A percentile compares a stretch with the other conserved stretches of the same genome.
Conservation (phyloP, 495 filamentous ascomycete genomes). For the Penicillium macrosclerotiorum region DNA sequence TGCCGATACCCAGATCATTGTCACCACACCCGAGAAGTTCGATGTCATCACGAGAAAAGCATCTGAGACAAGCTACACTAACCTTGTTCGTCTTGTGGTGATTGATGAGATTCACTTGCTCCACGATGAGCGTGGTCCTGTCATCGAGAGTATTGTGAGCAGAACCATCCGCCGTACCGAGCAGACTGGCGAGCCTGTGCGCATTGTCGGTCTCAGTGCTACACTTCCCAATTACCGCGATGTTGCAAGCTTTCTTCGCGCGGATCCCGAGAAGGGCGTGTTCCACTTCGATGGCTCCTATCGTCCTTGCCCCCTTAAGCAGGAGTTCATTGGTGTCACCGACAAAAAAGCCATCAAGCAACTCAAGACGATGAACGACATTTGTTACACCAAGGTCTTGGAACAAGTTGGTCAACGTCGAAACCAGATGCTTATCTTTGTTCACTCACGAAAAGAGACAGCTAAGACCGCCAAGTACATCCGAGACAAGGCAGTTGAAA, state of each 20-base stretch:
- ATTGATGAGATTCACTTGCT: slow-evolving; percentile 98
- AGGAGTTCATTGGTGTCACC: slow-evolving; percentile 97
- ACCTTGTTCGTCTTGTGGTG: slow-evolving; percentile 88
- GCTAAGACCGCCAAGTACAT: slow-evolving; percentile 96
- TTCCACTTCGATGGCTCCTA: slow-evolving; percentile 97
- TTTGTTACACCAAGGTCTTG: slow-evolving; percentile 95
- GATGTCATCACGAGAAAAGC: slow-evolving; percentile 99
- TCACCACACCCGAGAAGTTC: slow-evolving; percentile 98
- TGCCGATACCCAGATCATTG: slow-evolving; percentile 95
- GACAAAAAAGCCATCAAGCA: slow-evolving; percentile 99
- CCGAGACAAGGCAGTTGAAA: slow-evolving; percentile 89
- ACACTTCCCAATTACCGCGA: slow-evolving; percentile 97
- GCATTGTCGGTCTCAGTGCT: slow-evolving; percentile 88
- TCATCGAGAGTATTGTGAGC: slow-evolving; percentile 95
- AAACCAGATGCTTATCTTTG: slow-evolving; percentile 98
- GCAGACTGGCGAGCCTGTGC: slow-evolving; percentile 86
- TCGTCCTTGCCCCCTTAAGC: slow-evolving; percentile 86
- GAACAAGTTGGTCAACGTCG: slow-evolving; percentile 89
- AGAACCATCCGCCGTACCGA: slow-evolving; percentile 89
- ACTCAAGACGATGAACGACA: slow-evolving; percentile 98
- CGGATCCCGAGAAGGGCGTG: slow-evolving; percentile 78
- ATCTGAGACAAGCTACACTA: slow-evolving; percentile 94
- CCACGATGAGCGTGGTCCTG: slow-evolving; percentile 95
- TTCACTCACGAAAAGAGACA: slow-evolving; percentile 96
- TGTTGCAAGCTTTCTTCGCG: slow-evolving; percentile 92